phyloP scores from a whole-genome alignment of 2,329 filamentous ascomycete genomes.

The Chaetomium globosum region DNA sequence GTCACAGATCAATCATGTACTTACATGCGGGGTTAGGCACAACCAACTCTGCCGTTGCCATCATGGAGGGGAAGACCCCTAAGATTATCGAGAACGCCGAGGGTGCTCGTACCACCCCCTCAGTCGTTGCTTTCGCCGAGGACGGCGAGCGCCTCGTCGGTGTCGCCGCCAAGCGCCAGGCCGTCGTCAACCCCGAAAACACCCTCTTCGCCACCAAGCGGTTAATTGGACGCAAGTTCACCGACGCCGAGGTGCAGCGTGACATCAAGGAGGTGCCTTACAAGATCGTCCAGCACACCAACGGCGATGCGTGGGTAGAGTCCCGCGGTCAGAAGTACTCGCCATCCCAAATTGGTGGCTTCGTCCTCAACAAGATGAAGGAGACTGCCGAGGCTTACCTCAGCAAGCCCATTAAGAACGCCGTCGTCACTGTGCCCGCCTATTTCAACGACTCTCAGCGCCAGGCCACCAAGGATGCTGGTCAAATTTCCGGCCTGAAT shows the following conservation, averaged over 20 bases:
- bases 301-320: constrained; percentile 95
- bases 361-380: constrained; percentile 98
- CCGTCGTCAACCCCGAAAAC: constrained; percentile 97
- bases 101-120: constrained; percentile 89
- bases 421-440: constrained; percentile 92
- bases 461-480: constrained; percentile 97
- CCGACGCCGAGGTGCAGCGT: constrained; percentile 88
- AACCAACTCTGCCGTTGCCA: constrained; percentile 94
- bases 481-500: constrained; percentile 93
- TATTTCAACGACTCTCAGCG: constrained; percentile 99
- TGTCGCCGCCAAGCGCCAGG: constrained; percentile 97
- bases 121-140: constrained; percentile 92
- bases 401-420: constrained; percentile 88
- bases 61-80: constrained; percentile 95
- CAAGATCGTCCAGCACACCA: constrained; percentile 97
- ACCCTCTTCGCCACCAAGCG: constrained; percentile 98
- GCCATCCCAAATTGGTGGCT: constrained; percentile 96
- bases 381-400: constrained; percentile 95
- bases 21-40: constrained; percentile 58
- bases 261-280: constrained; percentile 98
- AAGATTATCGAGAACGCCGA: constrained; percentile 98
- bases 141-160: constrained; percentile 95
- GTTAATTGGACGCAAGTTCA: constrained; percentile 97
- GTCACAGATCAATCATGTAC: constrained; percentile 17
- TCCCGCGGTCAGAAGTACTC: constrained; percentile 95